These are phyloP conservation scores for Verticillium tricorpus DNA, from an alignment of 2,329 filamentous ascomycete species.

Conservation along the genomic window DNA sequence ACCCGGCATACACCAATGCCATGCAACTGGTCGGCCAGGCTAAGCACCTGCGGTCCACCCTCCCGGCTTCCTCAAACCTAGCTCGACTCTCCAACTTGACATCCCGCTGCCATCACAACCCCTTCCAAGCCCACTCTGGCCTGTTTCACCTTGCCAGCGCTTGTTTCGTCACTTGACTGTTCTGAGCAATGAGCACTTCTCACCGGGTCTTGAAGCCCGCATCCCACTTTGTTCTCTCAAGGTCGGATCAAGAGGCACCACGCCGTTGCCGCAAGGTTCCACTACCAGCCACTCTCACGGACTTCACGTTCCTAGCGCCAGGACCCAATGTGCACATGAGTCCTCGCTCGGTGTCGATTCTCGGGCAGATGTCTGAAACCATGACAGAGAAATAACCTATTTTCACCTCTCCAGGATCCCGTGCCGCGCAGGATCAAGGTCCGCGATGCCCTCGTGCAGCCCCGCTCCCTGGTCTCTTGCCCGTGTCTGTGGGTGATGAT, in stretches of 20 bases:
- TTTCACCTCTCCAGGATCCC: slow-evolving; percentile 3
- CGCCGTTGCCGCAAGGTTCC: slow-evolving; percentile 4
- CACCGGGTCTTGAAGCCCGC: slow-evolving; percentile 4
- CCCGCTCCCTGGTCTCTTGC: not conserved
- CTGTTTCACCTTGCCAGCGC: not conserved
- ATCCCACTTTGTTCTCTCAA: not conserved
- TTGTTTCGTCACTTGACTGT: slow-evolving; percentile 2
- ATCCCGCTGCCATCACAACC: not conserved
- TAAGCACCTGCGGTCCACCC: not conserved
- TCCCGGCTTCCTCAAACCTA: not conserved
- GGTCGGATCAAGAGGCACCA: slow-evolving; percentile 2
- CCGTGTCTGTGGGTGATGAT: not conserved
- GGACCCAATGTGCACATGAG: slow-evolving; percentile 3
- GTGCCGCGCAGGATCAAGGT: not conserved
- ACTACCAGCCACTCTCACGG: not conserved
- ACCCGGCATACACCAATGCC: not conserved
- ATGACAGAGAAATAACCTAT: slow-evolving; percentile 13
- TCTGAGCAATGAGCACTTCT: slow-evolving; percentile 6
- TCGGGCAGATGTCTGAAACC: slow-evolving; percentile 12
- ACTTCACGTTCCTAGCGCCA: not conserved
- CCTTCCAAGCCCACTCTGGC: not conserved
- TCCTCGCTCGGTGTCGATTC: slow-evolving; percentile 3
- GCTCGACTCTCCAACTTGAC: slow-evolving; percentile 1
- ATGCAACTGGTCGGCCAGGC: not conserved
- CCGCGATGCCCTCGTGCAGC: not conserved